Percentiles rank a stretch among this genome's conserved stretches.
Conservation (phyloP, 176 grass and related monocot genomes). For the Tillandsia fasciculata region DNA sequence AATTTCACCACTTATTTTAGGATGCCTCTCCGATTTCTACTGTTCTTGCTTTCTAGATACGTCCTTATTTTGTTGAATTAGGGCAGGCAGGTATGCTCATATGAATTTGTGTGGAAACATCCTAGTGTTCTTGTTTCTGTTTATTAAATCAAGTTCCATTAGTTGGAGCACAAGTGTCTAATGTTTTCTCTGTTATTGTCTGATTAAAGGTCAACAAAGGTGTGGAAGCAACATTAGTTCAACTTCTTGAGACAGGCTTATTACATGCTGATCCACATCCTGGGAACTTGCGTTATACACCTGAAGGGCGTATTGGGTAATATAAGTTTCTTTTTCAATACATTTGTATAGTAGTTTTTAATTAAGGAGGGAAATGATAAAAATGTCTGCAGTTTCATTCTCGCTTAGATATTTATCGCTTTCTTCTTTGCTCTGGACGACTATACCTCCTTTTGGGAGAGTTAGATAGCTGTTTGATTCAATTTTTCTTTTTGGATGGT, state of each 20-base stretch:
- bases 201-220: constrained; percentile 85
- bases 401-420: neutral
- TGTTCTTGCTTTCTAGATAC: neutral
- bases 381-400: neutral
- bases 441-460: neutral
- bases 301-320: constrained; percentile 80
- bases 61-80: too few relatives aligned
- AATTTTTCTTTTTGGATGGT: neutral
- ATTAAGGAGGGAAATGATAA: neutral
- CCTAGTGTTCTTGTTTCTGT: neutral
- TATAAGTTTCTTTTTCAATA: constrained; percentile 17
- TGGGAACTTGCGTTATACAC: constrained; percentile 80
- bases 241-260: constrained; percentile 94
- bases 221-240: constrained; percentile 64
- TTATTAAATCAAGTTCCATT: constrained; percentile 11
- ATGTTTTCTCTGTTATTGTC: constrained; percentile 13
- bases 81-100: too few relatives aligned
- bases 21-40: too few relatives aligned
- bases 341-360: constrained; percentile 8
- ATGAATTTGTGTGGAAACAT: too few relatives aligned
- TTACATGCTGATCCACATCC: constrained; percentile 95
- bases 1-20: too few relatives aligned
- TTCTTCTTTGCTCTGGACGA: neutral
- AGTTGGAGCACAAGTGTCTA: constrained; percentile 5
- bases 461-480: neutral